Evolutionary conservation across 169 alveolate species (phyloP), one percentile per base, ranked within the genome.

Genomic region (Hammondia hammondi): DNA sequence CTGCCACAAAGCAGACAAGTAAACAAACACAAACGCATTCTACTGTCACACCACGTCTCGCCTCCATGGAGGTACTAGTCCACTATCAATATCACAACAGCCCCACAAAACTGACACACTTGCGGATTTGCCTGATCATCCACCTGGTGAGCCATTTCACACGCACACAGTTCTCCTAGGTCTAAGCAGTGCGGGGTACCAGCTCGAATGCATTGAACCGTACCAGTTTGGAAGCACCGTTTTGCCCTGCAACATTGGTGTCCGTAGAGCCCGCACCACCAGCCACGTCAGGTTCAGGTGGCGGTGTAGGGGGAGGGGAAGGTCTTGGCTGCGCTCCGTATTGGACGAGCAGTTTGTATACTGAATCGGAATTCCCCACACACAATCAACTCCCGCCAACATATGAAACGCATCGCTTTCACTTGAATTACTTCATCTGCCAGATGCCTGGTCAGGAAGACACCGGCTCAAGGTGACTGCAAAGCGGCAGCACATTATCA

Each of bases 251-350:
- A 10, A 52, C 85, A 37, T 73, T 73, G 24, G 10, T 73, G 52
- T 73, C 85, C 43, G 32, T 37, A 21, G 85, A 21, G 1, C 27
- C 12, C 10, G 43, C 85, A 32, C 29, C 85, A 4, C 7, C n/a
- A 35, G 85, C 92, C 52, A 35, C 91, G 52, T 92, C 92, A 37
- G 95, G 91, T 85, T 91, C 95, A 6, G 95, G 95, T 1, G 95
- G 95, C 56, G 92, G 92, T 10, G 95, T 82, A 5, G 95, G 95
- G 17, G 92, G 95, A 67, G 87, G 84, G 61, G 87, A 85, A 24
- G 95, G 95, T 45, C 81, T 91, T 56, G 95, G 95, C 43, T 35
- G 84, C 35, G 95, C 95, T 1, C 95, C 95, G 81, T 84, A 84
- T 35, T 70, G 87, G 29, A 92, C 29, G 56, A 92, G 92, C 67